Percentiles rank a stretch among this genome's conserved stretches.
phyloP scores from a whole-genome alignment of 257 asterid species.

The Ophiorrhiza pumila region DNA sequence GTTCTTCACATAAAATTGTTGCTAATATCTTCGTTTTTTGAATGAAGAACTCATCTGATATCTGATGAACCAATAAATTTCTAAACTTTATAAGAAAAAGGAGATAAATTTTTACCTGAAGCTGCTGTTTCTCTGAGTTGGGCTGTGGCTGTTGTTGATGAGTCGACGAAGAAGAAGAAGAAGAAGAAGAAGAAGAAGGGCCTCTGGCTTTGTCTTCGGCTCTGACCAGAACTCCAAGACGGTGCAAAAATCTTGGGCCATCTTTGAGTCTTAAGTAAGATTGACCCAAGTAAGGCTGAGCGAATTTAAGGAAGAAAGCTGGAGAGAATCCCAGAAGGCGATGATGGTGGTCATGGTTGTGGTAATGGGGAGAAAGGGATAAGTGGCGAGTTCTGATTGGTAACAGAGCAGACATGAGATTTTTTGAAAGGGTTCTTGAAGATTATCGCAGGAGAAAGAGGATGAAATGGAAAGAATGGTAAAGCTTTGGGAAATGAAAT shows the following conservation, averaged over 20 bases:
- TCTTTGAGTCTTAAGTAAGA: constrained; percentile 29
- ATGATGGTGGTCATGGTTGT: constrained; percentile 17
- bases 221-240: constrained; percentile 55
- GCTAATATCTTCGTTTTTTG: neutral
- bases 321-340: constrained; percentile 16
- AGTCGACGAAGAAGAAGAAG: constrained; percentile 45
- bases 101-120: constrained; percentile 35
- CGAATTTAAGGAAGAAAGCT: constrained; percentile 22
- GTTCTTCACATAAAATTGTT: neutral
- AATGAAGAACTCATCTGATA: neutral
- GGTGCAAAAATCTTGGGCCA: constrained; percentile 32
- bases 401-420: constrained; percentile 44
- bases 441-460: neutral
- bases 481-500: neutral
- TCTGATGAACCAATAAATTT: neutral
- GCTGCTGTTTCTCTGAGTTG: constrained; percentile 31
- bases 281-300: constrained; percentile 26
- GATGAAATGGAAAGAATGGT: neutral
- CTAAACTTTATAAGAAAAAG: neutral
- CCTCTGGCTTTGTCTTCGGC: constrained; percentile 68
- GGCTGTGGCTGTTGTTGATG: constrained; percentile 24
- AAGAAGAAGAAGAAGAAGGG: constrained; percentile 38
- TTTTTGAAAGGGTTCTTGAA: neutral
- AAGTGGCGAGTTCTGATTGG: constrained; percentile 32
- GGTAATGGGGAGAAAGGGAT: constrained; percentile 29